Evolutionary conservation across 192 early-diverging fungal genomes (phyloP), one percentile per base, ranked within the genome.

Genomic region (Coemansia asiatica): DNA sequence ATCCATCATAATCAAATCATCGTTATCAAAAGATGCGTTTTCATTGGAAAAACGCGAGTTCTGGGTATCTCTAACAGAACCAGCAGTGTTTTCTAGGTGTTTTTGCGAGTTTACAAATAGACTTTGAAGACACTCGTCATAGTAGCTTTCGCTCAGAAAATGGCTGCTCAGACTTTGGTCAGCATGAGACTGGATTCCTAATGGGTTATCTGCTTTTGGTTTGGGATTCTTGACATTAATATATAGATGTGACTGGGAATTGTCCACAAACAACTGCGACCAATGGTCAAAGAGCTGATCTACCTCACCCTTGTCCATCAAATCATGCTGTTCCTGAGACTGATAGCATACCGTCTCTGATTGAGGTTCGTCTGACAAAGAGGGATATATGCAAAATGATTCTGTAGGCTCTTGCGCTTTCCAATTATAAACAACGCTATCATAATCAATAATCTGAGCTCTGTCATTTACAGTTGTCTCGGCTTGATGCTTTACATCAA

Each of bases 261-360:
- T 22, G n/a, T 53, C 50, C 21, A 53, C 5, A 53, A 56, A 29
- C 6, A 56, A 29, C 55, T 56, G 55, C 26, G 55, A 56, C 26
- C 55, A 56, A 31, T 56, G 55, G 28, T 56, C 55, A 56, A 56
- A 56, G 16, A 56, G 55, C 26, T 31, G 26, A 16, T 56, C 55
- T 0, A 56, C 26, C 26, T 31, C 29, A 29, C 4, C 27, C 18
- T 31, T 31, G 29, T 56, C 55, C 28, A 31, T 31, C 16, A 56
- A 28, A 29, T 29, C 16, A 13, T 44, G 31, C 31, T 33, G 40
- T 6, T 44, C 40, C 40, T 44, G 40, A 44, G 40, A 44, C 40
- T 18, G 40, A 36, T 36, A n/a, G 31, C 31, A 33, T 3, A 8
- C 31, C 31, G 31, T 8, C 8, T 33, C 31, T 8, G 8, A 33